phyloP scores from a whole-genome alignment of 345 rosid genomes.

The Lenwebbia sp. region DNA sequence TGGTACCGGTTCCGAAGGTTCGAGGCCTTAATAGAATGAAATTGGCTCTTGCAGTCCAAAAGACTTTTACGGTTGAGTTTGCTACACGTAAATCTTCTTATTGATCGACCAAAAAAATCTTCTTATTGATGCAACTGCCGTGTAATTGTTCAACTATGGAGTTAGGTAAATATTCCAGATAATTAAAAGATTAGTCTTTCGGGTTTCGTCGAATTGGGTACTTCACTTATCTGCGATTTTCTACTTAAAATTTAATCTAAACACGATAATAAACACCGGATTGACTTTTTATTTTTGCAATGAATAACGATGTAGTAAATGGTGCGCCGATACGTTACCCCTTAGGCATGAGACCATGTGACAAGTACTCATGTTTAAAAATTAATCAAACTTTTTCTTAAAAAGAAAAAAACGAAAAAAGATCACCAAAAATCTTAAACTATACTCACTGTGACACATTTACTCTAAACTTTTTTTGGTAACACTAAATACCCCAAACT shows the following conservation, averaged over 20 bases:
- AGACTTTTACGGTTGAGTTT: not conserved
- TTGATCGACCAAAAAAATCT: not conserved
- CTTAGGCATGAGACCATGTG: fast-evolving
- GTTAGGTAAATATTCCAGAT: not conserved
- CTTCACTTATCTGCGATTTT: not conserved
- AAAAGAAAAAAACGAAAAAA: too few species aligned
- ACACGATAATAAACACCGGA: too few species aligned
- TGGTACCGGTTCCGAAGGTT: too few species aligned
- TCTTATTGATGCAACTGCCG: not conserved
- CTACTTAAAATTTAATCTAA: too few species aligned
- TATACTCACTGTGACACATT: too few species aligned
- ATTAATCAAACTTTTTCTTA: not conserved
- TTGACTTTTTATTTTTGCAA: too few species aligned
- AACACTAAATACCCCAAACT: too few species aligned
- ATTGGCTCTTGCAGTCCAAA: not conserved
- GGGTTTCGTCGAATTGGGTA: not conserved
- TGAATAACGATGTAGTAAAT: too few species aligned
- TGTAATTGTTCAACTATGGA: not conserved
- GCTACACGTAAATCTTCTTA: not conserved
- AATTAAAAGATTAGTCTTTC: not conserved
- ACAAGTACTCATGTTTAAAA: not conserved
- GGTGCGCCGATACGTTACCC: not conserved
- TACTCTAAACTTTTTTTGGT: too few species aligned
- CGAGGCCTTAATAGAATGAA: too few species aligned
- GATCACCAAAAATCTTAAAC: too few species aligned